Percentiles rank a stretch among this genome's conserved stretches.
These are phyloP conservation scores for Fistulina hepatica DNA, from an alignment of 1,284 basidiomycete genomes.

Conservation along the genomic window DNA sequence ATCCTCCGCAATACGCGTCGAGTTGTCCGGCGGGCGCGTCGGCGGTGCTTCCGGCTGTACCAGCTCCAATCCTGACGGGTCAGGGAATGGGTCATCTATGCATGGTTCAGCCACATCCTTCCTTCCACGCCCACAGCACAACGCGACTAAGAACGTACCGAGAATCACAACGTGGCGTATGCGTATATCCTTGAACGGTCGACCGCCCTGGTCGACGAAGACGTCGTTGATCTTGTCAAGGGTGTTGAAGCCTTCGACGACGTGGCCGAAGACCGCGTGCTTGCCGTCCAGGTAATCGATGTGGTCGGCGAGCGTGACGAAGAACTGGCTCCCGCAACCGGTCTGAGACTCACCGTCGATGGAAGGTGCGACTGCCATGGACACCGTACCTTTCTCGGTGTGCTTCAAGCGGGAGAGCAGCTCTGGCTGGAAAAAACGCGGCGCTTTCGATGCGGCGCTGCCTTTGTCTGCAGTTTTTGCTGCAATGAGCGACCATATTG, in stretches of 20 bases:
- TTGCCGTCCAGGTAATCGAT: constrained; percentile 95
- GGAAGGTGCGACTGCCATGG: constrained; percentile 84
- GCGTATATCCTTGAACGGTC: constrained; percentile 88
- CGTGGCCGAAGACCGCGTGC: constrained; percentile 91
- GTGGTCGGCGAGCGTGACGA: constrained; percentile 83
- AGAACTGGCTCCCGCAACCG: constrained; percentile 93
- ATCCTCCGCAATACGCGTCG: constrained; percentile 83
- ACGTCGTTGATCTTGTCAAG: constrained; percentile 90
- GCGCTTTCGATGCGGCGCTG: constrained; percentile 27
- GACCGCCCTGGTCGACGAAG: constrained; percentile 77
- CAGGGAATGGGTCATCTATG: constrained; percentile 88
- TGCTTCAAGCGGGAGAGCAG: constrained; percentile 78
- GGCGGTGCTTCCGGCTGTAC: constrained; percentile 70
- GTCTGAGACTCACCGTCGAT: constrained; percentile 53
- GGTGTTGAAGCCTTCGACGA: constrained; percentile 90
- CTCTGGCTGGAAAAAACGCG: constrained; percentile 81
- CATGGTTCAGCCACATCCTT: constrained; percentile 5
- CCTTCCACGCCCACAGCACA: background rate
- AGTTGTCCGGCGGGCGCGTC: constrained; percentile 69
- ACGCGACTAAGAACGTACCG: too few relatives aligned
- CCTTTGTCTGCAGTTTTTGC: constrained; percentile 31
- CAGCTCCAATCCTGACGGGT: constrained; percentile 55
- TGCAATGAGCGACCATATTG: constrained; percentile 64
- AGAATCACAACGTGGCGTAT: constrained; percentile 90
- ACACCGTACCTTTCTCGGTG: constrained; percentile 78